Percentiles rank a stretch among this genome's conserved stretches.
Evolutionary conservation across 768 basidiomycete genomes (phyloP).

Genomic region (Boletus vinaceobasis): DNA sequence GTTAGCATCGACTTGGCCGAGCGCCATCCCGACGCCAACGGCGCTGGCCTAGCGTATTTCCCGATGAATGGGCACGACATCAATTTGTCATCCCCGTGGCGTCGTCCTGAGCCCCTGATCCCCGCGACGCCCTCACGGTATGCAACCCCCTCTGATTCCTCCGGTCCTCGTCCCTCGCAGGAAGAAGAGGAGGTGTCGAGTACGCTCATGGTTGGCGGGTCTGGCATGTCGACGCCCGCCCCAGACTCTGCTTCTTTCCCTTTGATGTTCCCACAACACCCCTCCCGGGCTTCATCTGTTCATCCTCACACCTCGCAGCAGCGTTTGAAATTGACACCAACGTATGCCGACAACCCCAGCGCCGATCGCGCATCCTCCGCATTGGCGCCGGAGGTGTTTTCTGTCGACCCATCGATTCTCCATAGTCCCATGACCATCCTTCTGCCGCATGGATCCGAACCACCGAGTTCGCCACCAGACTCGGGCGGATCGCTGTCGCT

Average conservation of each 20-base stretch:
- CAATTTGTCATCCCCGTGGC: background rate
- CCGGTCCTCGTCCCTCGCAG: background rate
- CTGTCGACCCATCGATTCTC: slow-evolving; percentile 13
- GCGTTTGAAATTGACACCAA: background rate
- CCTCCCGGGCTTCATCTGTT: slow-evolving; percentile 2
- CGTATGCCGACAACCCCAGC: background rate
- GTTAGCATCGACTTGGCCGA: background rate
- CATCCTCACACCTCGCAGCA: background rate
- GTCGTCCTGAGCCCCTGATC: background rate
- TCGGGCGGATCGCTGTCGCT: slow-evolving; percentile 7
- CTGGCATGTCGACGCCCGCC: slow-evolving; percentile 11
- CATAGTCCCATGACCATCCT: background rate
- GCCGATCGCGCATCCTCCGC: background rate
- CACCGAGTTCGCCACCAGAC: background rate
- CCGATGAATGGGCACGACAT: background rate
- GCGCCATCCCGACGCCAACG: background rate
- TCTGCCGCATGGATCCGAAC: background rate
- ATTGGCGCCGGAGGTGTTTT: background rate
- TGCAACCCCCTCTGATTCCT: slow-evolving; percentile 11
- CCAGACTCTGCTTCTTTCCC: background rate
- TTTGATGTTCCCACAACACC: background rate
- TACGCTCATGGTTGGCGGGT: slow-evolving; percentile 14
- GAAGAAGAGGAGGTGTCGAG: slow-evolving; percentile 25
- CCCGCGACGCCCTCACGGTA: slow-evolving; percentile 1
- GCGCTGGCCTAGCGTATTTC: background rate